These are phyloP conservation scores for Leccinum pseudoinsigne DNA, from an alignment of 1,284 basidiomycete genomes.

Conservation along the genomic window DNA sequence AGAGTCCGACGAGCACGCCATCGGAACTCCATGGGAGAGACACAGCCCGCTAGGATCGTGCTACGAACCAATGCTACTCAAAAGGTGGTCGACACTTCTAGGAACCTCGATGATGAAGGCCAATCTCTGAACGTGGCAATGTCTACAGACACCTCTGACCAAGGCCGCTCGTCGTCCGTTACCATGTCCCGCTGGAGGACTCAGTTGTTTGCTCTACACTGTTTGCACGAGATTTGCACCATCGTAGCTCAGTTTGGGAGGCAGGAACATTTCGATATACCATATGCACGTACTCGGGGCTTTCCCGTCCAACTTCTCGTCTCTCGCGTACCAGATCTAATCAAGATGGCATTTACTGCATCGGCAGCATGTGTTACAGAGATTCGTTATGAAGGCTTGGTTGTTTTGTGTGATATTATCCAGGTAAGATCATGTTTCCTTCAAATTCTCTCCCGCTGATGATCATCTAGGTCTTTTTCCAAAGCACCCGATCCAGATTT, in stretches of 20 bases:
- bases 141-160: slow-evolving; percentile 23
- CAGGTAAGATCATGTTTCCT: slow-evolving; percentile 53
- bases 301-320: slow-evolving; percentile 60
- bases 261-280: slow-evolving; percentile 80
- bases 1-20: background rate
- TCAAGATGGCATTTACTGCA: slow-evolving; percentile 97
- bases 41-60: slow-evolving; percentile 69
- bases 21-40: background rate
- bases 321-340: slow-evolving; percentile 87
- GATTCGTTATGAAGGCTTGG: slow-evolving; percentile 90
- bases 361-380: slow-evolving; percentile 95
- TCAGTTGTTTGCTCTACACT: slow-evolving; percentile 92
- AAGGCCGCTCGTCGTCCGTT: slow-evolving; percentile 38
- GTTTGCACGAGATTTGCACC: slow-evolving; percentile 87
- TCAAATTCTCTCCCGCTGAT: slow-evolving; percentile 11
- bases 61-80: slow-evolving; percentile 82
- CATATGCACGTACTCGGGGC: slow-evolving; percentile 55
- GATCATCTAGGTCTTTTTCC: slow-evolving; percentile 71
- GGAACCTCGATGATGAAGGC: slow-evolving; percentile 88
- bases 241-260: slow-evolving; percentile 74
- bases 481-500: slow-evolving; percentile 91
- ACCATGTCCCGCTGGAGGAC: slow-evolving; percentile 92
- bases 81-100: slow-evolving; percentile 63
- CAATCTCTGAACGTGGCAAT: slow-evolving; percentile 77
- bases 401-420: slow-evolving; percentile 91